Percentiles rank a stretch among this genome's conserved stretches.
Evolutionary conservation across 306 rosid genomes (phyloP).

Genomic region (Fagus sylvatica): DNA sequence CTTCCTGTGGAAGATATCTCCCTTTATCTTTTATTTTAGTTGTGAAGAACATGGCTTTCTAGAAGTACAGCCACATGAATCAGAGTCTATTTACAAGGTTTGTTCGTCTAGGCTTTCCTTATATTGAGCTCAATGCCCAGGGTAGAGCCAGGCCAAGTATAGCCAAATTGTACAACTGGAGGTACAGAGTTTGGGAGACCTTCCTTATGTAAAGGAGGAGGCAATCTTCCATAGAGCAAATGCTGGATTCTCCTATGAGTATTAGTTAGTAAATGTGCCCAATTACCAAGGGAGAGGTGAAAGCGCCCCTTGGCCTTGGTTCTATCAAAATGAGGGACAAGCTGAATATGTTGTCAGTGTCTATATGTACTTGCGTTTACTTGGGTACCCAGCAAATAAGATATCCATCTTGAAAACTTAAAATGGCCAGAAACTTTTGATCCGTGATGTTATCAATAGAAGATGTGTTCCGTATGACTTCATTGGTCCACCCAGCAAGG

Average conservation of each 20-base stretch:
- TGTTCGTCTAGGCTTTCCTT: slow-evolving; percentile 92
- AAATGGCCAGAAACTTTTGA: slow-evolving; percentile 97
- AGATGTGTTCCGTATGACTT: slow-evolving; percentile 87
- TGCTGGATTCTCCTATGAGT: slow-evolving; percentile 94
- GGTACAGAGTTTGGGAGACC: slow-evolving; percentile 96
- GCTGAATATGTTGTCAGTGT: slow-evolving; percentile 94
- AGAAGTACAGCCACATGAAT: slow-evolving; percentile 97
- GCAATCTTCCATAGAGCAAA: slow-evolving; percentile 67
- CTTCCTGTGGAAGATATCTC: slow-evolving; percentile 67
- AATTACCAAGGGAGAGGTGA: slow-evolving; percentile 92
- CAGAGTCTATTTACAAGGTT: slow-evolving; percentile 95
- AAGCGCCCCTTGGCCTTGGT: slow-evolving; percentile 97
- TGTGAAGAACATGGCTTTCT: slow-evolving; percentile 99
- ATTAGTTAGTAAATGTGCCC: slow-evolving; percentile 90
- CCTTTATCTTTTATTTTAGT: slow-evolving; percentile 97
- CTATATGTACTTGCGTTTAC: slow-evolving; percentile 84
- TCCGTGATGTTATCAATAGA: slow-evolving; percentile 89
- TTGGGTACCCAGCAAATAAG: slow-evolving; percentile 94
- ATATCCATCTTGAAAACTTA: slow-evolving; percentile 97
- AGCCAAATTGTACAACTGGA: slow-evolving; percentile 94
- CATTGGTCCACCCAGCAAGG: slow-evolving; percentile 97
- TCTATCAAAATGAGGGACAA: slow-evolving; percentile 94
- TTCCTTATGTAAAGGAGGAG: slow-evolving; percentile 70
- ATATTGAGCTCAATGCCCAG: slow-evolving; percentile 98
- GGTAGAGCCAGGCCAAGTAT: slow-evolving; percentile 97